A percentile compares a stretch with the other conserved stretches of the same genome.
phyloP scores from a whole-genome alignment of 495 filamentous ascomycete species.

The Cladorrhinum samala region DNA sequence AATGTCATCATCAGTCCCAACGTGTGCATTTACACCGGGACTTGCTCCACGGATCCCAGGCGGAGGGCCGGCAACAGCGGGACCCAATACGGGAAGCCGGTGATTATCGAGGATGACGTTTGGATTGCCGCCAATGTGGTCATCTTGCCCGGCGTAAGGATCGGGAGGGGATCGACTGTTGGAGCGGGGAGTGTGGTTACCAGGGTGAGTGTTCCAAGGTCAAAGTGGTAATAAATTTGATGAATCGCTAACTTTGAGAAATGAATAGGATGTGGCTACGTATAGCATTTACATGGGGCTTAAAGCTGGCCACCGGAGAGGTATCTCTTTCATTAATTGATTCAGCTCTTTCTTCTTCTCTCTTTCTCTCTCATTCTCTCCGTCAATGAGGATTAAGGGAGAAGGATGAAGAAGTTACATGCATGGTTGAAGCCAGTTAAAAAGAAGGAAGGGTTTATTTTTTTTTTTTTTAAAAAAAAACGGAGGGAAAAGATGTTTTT shows the following conservation, averaged over 20 bases:
- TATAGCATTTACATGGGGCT: conserved; percentile 28
- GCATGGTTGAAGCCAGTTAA: too few relatives aligned
- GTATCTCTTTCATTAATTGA: conserved; percentile 17
- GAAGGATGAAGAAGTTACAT: neutral
- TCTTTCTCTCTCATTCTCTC: neutral
- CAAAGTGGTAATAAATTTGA: too few relatives aligned
- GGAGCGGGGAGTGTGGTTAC: conserved; percentile 86
- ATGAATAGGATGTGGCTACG: conserved; percentile 28
- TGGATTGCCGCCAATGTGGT: conserved; percentile 65
- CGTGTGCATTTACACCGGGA: conserved; percentile 77
- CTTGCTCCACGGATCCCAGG: conserved; percentile 68
- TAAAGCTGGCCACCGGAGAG: conserved; percentile 25
- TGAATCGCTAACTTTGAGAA: too few relatives aligned
- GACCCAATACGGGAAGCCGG: conserved; percentile 60
- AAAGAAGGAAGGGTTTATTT: too few relatives aligned
- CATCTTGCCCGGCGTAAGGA: conserved; percentile 75
- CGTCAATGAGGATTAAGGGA: neutral
- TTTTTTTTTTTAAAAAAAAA: neutral
- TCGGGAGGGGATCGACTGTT: conserved; percentile 72
- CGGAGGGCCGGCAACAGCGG: conserved; percentile 69
- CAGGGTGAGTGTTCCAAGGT: conserved; percentile 61
- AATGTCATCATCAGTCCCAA: conserved; percentile 79
- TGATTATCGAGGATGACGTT: conserved; percentile 82
- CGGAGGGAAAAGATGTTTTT: neutral
- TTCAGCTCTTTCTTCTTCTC: neutral